Base-by-base conservation (phyloP, 148 eudicot genomes). In the Rhododendron simsii region DNA sequence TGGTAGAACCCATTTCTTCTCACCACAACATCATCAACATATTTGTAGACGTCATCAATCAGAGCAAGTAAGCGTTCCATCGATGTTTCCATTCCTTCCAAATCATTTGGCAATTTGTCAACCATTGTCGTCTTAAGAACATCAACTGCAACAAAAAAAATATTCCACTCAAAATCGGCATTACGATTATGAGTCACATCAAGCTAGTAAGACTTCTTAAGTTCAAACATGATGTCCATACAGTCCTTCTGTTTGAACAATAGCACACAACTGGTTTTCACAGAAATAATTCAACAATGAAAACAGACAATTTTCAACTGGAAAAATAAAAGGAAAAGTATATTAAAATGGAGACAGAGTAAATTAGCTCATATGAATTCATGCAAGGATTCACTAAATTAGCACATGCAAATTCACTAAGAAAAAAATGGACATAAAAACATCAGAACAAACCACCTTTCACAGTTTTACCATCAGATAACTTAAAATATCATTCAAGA, bases 11-110 rank as follows among this genome's bases (percentile, higher is more conserved):
- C 47, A 59, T 59, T 59, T 76, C 30, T 28, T 84, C 99, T 93
- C 87, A 95, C 99, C 96, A 98, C 98, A 78, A 98, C 98, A 91
- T 75, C 79, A 90, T 95, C 96, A 33, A 98, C 98, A 89, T 98
- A 98, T 94, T 92, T 92, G 90, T 92, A 93, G 47, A 91, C 90
- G 76, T 95, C 99, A 33, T 30, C 76, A 30, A 71, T 71, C 41
- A 71, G 76, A 71, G 76, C 76, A 10, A 71, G 76, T 71, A 71
- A 71, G 41, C 76, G 76, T 71, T 71, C 39, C 76, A 71, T 71
- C 7, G 79, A 75, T 75, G 48, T 44, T 37, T 75, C 79, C 79
- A 75, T 98, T 84, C 99, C 98, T 89, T 95, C 98, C 87, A 98
- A 85, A 86, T 98, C 99, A 88, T 89, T 92, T 7, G 98, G 99